A percentile compares a stretch with the other conserved stretches of the same genome.
Evolutionary conservation across 495 filamentous ascomycete genomes (phyloP).

Genomic region (Jackrogersella multiformis): DNA sequence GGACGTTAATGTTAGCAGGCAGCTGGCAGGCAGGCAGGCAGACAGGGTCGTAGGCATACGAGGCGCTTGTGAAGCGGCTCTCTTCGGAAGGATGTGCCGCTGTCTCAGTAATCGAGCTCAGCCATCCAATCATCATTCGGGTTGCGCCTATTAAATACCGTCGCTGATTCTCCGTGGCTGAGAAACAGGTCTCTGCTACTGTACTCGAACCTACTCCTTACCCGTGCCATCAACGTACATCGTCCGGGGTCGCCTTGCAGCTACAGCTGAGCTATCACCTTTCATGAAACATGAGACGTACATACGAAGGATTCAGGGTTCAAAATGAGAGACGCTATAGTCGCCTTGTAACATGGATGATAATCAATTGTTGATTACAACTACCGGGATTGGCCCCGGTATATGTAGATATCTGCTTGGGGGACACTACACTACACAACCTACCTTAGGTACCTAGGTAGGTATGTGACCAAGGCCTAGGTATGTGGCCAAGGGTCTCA

Average conservation of each 20-base stretch:
- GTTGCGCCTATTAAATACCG: slow-evolving; percentile 29
- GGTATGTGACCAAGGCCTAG: too few species aligned
- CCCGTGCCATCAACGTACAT: slow-evolving; percentile 9
- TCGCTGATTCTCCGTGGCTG: slow-evolving; percentile 11
- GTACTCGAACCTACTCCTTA: slow-evolving; percentile 4
- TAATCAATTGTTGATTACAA: neutral
- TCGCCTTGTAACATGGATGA: neutral
- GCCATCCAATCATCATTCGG: slow-evolving; percentile 32
- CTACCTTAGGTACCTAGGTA: too few species aligned
- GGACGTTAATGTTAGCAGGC: neutral
- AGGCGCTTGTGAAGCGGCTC: slow-evolving; percentile 36
- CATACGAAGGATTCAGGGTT: slow-evolving; percentile 35
- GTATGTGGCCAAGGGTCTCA: neutral
- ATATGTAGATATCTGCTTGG: neutral
- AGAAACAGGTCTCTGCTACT: slow-evolving; percentile 23
- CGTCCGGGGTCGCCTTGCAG: slow-evolving; percentile 2
- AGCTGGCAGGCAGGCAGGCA: too few species aligned
- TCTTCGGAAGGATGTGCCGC: slow-evolving; percentile 37
- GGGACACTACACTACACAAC: too few species aligned
- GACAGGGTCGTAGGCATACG: slow-evolving; percentile 9
- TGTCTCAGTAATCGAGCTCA: slow-evolving; percentile 34
- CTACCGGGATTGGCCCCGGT: neutral
- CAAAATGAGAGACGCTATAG: neutral
- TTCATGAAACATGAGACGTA: slow-evolving; percentile 22
- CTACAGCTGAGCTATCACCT: slow-evolving; percentile 20